These are phyloP conservation scores for Ramaria sp. DNA, from an alignment of 768 basidiomycete genomes.

Conservation along the genomic window DNA sequence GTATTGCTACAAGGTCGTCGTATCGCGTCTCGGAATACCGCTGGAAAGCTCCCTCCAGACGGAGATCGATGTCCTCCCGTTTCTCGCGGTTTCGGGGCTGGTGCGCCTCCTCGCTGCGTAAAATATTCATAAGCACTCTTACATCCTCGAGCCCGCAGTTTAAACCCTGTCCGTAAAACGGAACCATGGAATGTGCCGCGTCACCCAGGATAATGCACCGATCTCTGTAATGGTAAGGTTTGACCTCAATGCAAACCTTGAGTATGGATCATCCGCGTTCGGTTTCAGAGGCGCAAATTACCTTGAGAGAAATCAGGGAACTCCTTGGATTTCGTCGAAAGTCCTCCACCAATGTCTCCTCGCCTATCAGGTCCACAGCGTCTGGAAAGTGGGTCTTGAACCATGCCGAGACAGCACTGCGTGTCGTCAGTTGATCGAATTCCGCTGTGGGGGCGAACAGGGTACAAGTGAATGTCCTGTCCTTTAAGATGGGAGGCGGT, in stretches of 20 bases:
- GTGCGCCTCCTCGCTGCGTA: conserved; percentile 57
- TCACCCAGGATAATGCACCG: conserved; percentile 85
- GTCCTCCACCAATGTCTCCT: conserved; percentile 62
- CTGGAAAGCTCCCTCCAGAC: conserved; percentile 54
- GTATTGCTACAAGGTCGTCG: conserved; percentile 84
- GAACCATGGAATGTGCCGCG: conserved; percentile 97
- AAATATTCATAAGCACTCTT: conserved; percentile 68
- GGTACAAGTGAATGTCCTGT: conserved; percentile 38
- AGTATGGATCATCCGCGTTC: conserved; percentile 9
- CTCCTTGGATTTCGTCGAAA: conserved; percentile 80
- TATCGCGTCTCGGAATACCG: conserved; percentile 76
- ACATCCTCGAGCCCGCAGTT: conserved; percentile 98
- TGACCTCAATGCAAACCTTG: conserved; percentile 37
- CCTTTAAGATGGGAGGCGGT: conserved; percentile 17
- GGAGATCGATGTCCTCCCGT: conserved; percentile 36
- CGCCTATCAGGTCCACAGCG: conserved; percentile 78
- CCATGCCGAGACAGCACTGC: conserved; percentile 10
- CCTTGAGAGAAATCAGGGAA: conserved; percentile 88
- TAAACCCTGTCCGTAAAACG: conserved; percentile 93
- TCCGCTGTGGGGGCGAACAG: conserved; percentile 27
- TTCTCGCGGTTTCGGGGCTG: conserved; percentile 30
- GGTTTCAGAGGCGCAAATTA: conserved; percentile 26
- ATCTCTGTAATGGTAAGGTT: conserved; percentile 86
- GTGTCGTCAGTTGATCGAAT: neutral
- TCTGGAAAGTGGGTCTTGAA: conserved; percentile 82